Conservation (phyloP, 371 early-diverging fungal species). For the Rhizopus sp. region DNA sequence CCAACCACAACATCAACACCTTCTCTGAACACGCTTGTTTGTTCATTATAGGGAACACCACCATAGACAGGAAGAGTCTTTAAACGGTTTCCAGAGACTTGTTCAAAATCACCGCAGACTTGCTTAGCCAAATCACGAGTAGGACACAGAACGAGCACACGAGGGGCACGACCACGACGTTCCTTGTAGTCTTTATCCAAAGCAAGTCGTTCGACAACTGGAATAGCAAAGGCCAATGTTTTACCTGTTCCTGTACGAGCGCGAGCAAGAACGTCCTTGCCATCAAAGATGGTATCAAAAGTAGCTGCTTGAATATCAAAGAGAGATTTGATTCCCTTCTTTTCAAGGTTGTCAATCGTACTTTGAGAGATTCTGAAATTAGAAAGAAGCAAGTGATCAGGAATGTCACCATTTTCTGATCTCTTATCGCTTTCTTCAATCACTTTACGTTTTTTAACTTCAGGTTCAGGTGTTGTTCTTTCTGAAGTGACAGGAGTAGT, state of each 20-base stretch:
- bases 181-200: slow-evolving; percentile 44
- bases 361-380: slow-evolving; percentile 63
- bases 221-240: slow-evolving; percentile 89
- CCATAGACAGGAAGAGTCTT: slow-evolving; percentile 75
- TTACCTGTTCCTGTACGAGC: slow-evolving; percentile 98
- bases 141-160: slow-evolving; percentile 83
- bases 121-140: slow-evolving; percentile 98
- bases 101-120: slow-evolving; percentile 75
- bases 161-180: slow-evolving; percentile 75
- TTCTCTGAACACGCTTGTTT: slow-evolving; percentile 74
- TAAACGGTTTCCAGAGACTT: slow-evolving; percentile 63
- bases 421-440: slow-evolving; percentile 24
- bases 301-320: slow-evolving; percentile 95
- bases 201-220: slow-evolving; percentile 81
- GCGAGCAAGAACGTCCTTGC: slow-evolving; percentile 90
- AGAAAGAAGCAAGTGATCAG: slow-evolving; percentile 71
- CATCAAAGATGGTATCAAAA: slow-evolving; percentile 80
- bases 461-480: slow-evolving; percentile 19
- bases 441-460: slow-evolving; percentile 33
- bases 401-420: slow-evolving; percentile 38
- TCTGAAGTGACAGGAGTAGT: slow-evolving; percentile 2
- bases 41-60: slow-evolving; percentile 83
- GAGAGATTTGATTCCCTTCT: slow-evolving; percentile 75
- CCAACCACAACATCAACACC: slow-evolving; percentile 97
- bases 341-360: slow-evolving; percentile 64